A percentile compares a stretch with the other conserved stretches of the same genome.
Conservation (phyloP, 805 yeast genomes). For the Cyberlindnera veronae region DNA sequence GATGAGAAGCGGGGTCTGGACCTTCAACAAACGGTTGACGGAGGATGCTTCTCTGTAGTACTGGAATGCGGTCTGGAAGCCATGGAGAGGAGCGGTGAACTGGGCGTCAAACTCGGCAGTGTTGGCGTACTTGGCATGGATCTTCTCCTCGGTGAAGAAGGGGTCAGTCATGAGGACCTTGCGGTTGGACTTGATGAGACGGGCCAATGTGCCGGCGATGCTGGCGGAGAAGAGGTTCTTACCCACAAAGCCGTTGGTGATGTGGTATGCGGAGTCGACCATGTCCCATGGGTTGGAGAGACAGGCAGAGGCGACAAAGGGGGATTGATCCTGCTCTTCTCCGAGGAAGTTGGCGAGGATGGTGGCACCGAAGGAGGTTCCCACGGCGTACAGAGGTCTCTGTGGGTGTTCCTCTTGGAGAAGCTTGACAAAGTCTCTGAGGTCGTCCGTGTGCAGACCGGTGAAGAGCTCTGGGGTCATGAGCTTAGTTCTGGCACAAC, state of each 20-base stretch:
- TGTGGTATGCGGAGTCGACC: slow-evolving; percentile 46
- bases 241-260: slow-evolving; percentile 38
- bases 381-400: slow-evolving; percentile 62
- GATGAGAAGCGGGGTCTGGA: slow-evolving; percentile 60
- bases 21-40: slow-evolving; percentile 47
- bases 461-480: slow-evolving; percentile 65
- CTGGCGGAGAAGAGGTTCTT: slow-evolving; percentile 39
- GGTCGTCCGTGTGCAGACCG: slow-evolving; percentile 67
- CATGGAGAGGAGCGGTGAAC: slow-evolving; percentile 60
- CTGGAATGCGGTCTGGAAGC: slow-evolving; percentile 56
- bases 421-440: slow-evolving; percentile 53
- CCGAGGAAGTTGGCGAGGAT: slow-evolving; percentile 66
- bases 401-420: slow-evolving; percentile 52
- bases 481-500: slow-evolving; percentile 72
- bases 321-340: slow-evolving; percentile 53
- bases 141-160: slow-evolving; percentile 31
- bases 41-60: slow-evolving; percentile 70
- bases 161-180: slow-evolving; percentile 31
- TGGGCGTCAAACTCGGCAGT: slow-evolving; percentile 57
- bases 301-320: slow-evolving; percentile 54
- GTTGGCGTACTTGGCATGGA: slow-evolving; percentile 36
- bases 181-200: slow-evolving; percentile 43
- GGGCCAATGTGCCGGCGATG: slow-evolving; percentile 38
- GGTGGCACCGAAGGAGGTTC: slow-evolving; percentile 73
- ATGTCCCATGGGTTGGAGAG: slow-evolving; percentile 76